These are phyloP conservation scores for Nothophaeocryptopus gaeumannii DNA, from an alignment of 2,329 filamentous ascomycete genomes.

Conservation along the genomic window DNA sequence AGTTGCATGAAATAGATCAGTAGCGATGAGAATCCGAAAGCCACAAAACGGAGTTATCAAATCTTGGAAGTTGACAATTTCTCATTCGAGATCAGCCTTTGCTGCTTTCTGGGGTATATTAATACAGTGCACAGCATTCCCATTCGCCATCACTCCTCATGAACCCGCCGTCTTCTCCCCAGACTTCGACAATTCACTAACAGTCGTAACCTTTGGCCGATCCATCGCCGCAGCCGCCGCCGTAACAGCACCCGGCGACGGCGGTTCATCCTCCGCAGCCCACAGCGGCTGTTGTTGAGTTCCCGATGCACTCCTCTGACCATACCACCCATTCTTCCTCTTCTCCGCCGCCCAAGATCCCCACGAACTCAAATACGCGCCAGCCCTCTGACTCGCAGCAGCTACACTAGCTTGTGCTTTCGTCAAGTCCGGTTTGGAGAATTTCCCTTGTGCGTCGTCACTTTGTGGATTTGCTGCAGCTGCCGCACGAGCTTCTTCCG, in stretches of 20 bases:
- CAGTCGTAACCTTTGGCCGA: constrained; percentile 8
- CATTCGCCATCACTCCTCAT: too few relatives aligned
- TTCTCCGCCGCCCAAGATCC: constrained; percentile 70
- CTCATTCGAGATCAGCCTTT: too few relatives aligned
- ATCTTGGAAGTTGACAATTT: too few relatives aligned
- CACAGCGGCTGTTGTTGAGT: background rate
- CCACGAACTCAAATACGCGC: constrained; percentile 63
- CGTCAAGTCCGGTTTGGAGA: constrained; percentile 48
- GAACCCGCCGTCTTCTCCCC: too few relatives aligned
- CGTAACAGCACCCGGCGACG: constrained; percentile 1
- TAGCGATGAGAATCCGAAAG: too few relatives aligned
- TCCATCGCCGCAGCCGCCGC: constrained; percentile 2
- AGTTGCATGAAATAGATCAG: too few relatives aligned
- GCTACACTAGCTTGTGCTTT: constrained; percentile 55
- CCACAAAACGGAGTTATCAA: too few relatives aligned
- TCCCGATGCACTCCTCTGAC: constrained; percentile 4
- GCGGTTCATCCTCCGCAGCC: background rate
- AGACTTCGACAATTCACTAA: background rate
- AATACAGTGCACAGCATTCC: too few relatives aligned
- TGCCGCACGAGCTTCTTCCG: constrained; percentile 54
- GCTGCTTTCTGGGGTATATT: too few relatives aligned
- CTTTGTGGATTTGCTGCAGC: constrained; percentile 20
- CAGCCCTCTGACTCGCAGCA: constrained; percentile 55
- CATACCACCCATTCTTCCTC: constrained; percentile 48
- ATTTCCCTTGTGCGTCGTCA: constrained; percentile 19